Conservation (phyloP, 1,284 basidiomycete species). For the Fistulina hepatica region DNA sequence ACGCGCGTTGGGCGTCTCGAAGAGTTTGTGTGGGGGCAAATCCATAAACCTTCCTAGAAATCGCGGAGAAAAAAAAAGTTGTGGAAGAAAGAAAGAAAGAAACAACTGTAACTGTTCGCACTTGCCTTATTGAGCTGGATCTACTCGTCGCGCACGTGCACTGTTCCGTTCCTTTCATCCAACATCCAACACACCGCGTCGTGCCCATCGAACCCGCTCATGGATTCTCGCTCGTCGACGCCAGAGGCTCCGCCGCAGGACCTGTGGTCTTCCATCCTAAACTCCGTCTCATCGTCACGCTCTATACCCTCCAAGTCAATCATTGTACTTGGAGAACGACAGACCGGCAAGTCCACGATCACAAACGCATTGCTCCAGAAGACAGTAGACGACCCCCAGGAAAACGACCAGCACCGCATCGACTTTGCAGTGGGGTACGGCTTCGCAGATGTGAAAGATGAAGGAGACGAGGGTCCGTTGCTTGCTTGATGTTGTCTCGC, state of each 20-base stretch:
- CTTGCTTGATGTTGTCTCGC: constrained; percentile 8
- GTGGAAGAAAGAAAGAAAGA: too few species aligned
- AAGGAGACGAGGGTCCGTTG: constrained; percentile 75
- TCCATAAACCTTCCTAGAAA: too few species aligned
- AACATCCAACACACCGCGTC: too few species aligned
- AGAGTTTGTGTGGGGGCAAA: constrained; percentile 50
- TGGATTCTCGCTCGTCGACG: constrained; percentile 44
- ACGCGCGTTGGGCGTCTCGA: constrained; percentile 55
- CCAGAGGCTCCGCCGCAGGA: constrained; percentile 67
- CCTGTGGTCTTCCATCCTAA: constrained; percentile 84
- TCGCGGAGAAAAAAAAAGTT: too few species aligned
- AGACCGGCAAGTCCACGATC: constrained; percentile 67
- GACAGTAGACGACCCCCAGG: constrained; percentile 26
- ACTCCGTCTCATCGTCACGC: constrained; percentile 76
- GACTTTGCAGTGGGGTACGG: constrained; percentile 85
- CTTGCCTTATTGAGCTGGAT: too few species aligned
- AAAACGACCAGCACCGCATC: constrained; percentile 48
- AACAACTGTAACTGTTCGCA: too few species aligned
- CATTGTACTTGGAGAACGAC: constrained; percentile 67
- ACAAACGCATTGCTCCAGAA: constrained; percentile 63
- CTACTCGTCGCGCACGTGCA: too few species aligned
- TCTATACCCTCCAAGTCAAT: constrained; percentile 82
- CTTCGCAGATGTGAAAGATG: constrained; percentile 76
- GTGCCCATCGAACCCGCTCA: not conserved
- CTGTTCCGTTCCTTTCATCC: too few species aligned